Evolutionary conservation across 495 filamentous ascomycete genomes (phyloP).

Genomic region (Lindgomyces ingoldianus): DNA sequence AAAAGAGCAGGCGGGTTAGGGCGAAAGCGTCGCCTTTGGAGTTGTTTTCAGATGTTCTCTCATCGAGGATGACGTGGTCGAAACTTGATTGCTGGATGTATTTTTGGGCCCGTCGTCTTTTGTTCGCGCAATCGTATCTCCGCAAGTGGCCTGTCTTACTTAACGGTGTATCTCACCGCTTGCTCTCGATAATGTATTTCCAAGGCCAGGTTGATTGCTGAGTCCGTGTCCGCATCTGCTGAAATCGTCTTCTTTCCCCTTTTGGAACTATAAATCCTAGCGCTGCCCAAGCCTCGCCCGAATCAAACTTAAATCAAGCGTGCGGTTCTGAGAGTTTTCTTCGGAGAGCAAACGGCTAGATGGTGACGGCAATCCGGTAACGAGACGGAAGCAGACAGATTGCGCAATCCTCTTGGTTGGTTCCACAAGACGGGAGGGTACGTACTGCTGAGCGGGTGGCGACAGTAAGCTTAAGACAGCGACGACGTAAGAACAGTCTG

Average conservation of each 20-base stretch:
- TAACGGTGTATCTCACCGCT: conserved; percentile 17
- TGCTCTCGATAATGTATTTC: not conserved
- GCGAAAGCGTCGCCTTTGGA: no score
- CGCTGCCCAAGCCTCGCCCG: no score
- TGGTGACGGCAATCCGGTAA: not conserved
- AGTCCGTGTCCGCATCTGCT: not conserved
- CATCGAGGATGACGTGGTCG: no score
- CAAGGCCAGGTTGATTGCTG: no score
- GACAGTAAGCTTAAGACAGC: conserved; percentile 29
- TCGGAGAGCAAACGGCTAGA: not conserved
- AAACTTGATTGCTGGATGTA: no score
- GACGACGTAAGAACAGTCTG: not conserved
- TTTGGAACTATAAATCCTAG: not conserved
- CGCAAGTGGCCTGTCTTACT: not conserved
- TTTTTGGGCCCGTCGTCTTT: not conserved
- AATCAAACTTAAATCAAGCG: not conserved
- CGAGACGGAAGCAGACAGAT: not conserved
- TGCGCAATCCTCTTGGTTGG: conserved; percentile 1
- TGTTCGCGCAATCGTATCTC: not conserved
- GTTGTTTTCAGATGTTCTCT: no score
- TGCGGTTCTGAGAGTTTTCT: not conserved
- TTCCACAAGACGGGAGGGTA: conserved; percentile 1
- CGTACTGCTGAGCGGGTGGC: conserved; percentile 10
- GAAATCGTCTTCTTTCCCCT: not conserved
- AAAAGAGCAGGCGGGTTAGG: not conserved